Base-by-base conservation (phyloP, 768 basidiomycete genomes). In the Saitozyma podzolica region DNA sequence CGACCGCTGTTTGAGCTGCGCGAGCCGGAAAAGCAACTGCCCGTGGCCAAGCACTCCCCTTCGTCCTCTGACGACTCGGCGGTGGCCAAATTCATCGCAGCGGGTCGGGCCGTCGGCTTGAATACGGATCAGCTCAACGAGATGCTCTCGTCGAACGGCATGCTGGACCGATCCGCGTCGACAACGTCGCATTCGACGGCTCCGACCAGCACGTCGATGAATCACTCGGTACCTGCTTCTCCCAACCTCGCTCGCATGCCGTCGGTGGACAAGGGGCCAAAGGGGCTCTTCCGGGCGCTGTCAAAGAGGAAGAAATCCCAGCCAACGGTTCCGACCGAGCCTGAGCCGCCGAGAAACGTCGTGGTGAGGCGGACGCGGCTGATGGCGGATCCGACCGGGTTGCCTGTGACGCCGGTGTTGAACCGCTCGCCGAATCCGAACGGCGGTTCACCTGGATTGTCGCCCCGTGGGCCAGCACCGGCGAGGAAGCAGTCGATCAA, bases 401-500 rank as follows among this genome's bases (percentile, higher is more conserved):
- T 47, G 13, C 45, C 45, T 11, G n/a, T 47, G 45, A 13, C 45
- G 45, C n/a, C 7, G 19, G 48, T n/a, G 20, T 50, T 49, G 49
- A 47, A 14, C 40, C 63, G 13, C 37, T 54, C 54, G 8, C 50
- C 54, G 3, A 40, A 48, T 4, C 37, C 37, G 39, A 40, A 50
- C 40, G 39, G 48, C 16, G 8, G 47, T 39, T 29, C 29, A 29
- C 29, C 29, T 5, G 29, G 29, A 29, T 29, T 29, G 29, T 29
- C 29, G 29, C 29, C 29, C 29, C 29, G 29, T 29, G 29, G 29
- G 2, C 29, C 29, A 2, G 29, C 29, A 29, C 29, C 29, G 29
- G 55, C 40, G 7, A 64, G 75, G 13, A 74, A 76, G 50, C 62
- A 60, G n/a, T 74, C 72, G n/a, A 66, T 72, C 57, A 64, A 69